Evolutionary conservation across 768 basidiomycete species (phyloP).

Genomic region (Mycena pura): DNA sequence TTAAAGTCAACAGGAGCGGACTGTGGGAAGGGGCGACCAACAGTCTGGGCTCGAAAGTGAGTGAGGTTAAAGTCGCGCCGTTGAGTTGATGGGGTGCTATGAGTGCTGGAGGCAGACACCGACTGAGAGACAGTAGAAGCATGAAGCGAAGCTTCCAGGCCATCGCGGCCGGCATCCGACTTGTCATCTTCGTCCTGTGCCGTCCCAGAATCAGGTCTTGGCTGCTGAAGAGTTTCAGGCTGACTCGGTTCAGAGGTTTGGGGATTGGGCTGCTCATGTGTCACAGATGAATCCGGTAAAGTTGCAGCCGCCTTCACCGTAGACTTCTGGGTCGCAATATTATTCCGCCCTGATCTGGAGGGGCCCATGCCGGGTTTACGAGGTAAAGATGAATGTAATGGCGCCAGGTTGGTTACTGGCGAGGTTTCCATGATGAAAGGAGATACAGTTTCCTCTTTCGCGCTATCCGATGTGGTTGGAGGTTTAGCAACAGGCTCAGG

Average conservation of each 20-base stretch:
- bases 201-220: slow-evolving; percentile 1
- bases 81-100: slow-evolving; percentile 38
- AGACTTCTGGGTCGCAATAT: neutral
- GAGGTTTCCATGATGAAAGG: slow-evolving; percentile 27
- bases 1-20: slow-evolving; percentile 33
- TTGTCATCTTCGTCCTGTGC: slow-evolving; percentile 33
- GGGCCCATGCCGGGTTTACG: slow-evolving; percentile 46
- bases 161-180: slow-evolving; percentile 30
- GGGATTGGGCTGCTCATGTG: neutral
- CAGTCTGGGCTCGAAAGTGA: slow-evolving; percentile 65
- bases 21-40: slow-evolving; percentile 50
- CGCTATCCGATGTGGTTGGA: slow-evolving; percentile 23
- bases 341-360: slow-evolving; percentile 30
- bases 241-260: neutral
- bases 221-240: neutral
- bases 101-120: slow-evolving; percentile 46
- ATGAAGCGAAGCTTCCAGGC: slow-evolving; percentile 62
- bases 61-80: slow-evolving; percentile 39
- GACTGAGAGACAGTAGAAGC: slow-evolving; percentile 53
- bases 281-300: neutral
- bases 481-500: slow-evolving; percentile 49
- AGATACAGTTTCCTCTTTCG: slow-evolving; percentile 29
- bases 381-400: slow-evolving; percentile 55
- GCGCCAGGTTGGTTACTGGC: slow-evolving; percentile 18
- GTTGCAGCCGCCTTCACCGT: neutral